Evolutionary conservation across 129 eudicot species (phyloP), one percentile per base, ranked within the genome.

Genomic region (Artemisia tridentata): DNA sequence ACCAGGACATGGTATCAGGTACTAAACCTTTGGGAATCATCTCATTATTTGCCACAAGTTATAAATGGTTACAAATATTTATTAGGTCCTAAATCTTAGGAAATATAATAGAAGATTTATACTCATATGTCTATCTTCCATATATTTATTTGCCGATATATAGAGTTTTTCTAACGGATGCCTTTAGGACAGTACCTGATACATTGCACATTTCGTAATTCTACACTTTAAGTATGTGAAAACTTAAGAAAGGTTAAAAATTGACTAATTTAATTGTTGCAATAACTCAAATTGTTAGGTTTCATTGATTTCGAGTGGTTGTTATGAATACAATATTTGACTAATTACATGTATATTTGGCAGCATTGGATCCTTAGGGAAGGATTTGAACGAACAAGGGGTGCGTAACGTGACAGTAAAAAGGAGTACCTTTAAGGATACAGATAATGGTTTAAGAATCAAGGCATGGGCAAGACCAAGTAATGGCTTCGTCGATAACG

Each of bases 1-100:
- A 5, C 97, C 97, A 0, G 93, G 96, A 19, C 97, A 91, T 29
- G 96, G 96, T 9, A 82, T 91, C 20, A 88, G 97, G 97, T 84
- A 68, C 34, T n/a, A 11, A 12, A 16, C 1, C 3, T 11, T 38
- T 2, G 13, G 4, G 21, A 34, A 13, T 52, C 16, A 17, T 56
- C 11, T 0, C 23, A 57, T 13, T 51, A 17, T 16, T 52, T 53
- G 10, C 16, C 18, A 4, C 19, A 16, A 1, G 20, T 52, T 52
- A n/a, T 54, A 55, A 55, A 38, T 38, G 45, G 45, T 8, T 38
- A 7, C 2, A 7, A 38, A 38, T 38, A 38, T 38, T 38, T 38
- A 8, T 38, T 8, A 38, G 45, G 45, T 38, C 11, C 45, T 38
- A 38, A 7, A 8, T 38, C 11, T 7, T 7, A 38, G 10, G 11